Evolutionary conservation across 768 basidiomycete genomes (phyloP).

Genomic region (Hygrophoropsis aurantiaca): DNA sequence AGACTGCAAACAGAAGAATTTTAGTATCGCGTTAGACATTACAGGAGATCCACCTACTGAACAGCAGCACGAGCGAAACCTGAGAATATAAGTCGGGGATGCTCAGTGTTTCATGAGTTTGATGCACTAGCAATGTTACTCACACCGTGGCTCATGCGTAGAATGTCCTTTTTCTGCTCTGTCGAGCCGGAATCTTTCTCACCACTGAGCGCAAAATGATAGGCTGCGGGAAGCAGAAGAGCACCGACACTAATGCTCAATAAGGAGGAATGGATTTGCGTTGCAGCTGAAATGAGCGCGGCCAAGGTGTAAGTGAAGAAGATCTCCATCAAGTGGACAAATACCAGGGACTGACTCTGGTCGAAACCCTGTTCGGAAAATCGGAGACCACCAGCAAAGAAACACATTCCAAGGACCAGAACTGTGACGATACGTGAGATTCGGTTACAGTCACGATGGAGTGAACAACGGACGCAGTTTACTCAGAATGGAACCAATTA

Average conservation of each 20-base stretch:
- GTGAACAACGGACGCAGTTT: slow-evolving; percentile 54
- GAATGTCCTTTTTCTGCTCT: slow-evolving; percentile 40
- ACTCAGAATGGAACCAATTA: slow-evolving; percentile 82
- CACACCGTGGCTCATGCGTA: slow-evolving; percentile 54
- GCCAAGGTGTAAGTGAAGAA: background rate
- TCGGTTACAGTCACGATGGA: background rate
- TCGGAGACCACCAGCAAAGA: slow-evolving; percentile 78
- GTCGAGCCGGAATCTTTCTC: slow-evolving; percentile 18
- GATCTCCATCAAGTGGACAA: too few relatives aligned
- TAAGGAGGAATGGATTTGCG: slow-evolving; percentile 74
- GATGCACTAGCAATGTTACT: slow-evolving; percentile 15
- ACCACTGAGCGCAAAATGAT: slow-evolving; percentile 54
- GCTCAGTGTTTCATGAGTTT: slow-evolving; percentile 1
- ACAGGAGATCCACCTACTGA: slow-evolving; percentile 36
- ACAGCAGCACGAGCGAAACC: slow-evolving; percentile 53
- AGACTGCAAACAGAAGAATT: slow-evolving; percentile 36
- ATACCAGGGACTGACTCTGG: slow-evolving; percentile 47
- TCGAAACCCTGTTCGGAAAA: slow-evolving; percentile 83
- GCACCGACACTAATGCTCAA: slow-evolving; percentile 80
- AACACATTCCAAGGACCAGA: slow-evolving; percentile 86
- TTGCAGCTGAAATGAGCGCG: slow-evolving; percentile 38
- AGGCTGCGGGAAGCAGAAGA: slow-evolving; percentile 77
- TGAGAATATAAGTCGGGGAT: slow-evolving; percentile 13
- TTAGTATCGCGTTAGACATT: background rate
- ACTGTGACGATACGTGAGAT: slow-evolving; percentile 38